Base-by-base conservation (phyloP, 192 early-diverging fungal genomes). In the Backusella tuberculispora region DNA sequence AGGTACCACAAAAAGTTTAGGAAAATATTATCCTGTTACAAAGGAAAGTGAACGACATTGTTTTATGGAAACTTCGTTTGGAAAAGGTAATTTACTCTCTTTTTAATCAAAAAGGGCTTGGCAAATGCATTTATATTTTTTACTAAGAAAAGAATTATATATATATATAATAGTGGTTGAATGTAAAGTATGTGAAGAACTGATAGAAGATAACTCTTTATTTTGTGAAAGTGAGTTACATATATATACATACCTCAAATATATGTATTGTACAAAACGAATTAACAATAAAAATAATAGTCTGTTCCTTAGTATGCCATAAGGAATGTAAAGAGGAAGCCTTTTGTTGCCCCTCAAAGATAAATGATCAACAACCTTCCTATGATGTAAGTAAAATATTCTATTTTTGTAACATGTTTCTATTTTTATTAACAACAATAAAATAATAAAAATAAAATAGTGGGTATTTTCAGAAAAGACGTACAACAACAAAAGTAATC, bases 221-320 rank as follows among this genome's bases (percentile, higher is more conserved):
- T 83, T 88, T 56, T 88, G 87, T 73, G 78, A 88, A 86, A 85
- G 85, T 86, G 63, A 53, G 63, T 26, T 1, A 67, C n/a, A 74
- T 63, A 5, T 1, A 24, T 45, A 5, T 5, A 66, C 63, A 65
- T 64, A 42, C 24, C 3, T 73, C 42, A 19, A 21, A 37, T 47
- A 41, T 12, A 8, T 47, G 19, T 43, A 10, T 21, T 3, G 7
- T 38, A 64, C 2, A 56, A 48, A 38, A 26, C n/a, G 40, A 4
- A 6, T 46, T 29, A 60, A 24, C 10, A 24, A 56, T 12, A 50
- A n/a, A 19, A 56, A 24, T 24, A 8, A 17, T 72, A 80, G 78
- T 63, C 0, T 81, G 80, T 65, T 50, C 41, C 13, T 63, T 81
- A 2, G 66, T 78, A n/a, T 81, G 80, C 37, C 80, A 81, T 38